These are phyloP conservation scores for Cylindrodendrum hubeiense DNA, from an alignment of 2,329 filamentous ascomycete species.

Conservation along the genomic window DNA sequence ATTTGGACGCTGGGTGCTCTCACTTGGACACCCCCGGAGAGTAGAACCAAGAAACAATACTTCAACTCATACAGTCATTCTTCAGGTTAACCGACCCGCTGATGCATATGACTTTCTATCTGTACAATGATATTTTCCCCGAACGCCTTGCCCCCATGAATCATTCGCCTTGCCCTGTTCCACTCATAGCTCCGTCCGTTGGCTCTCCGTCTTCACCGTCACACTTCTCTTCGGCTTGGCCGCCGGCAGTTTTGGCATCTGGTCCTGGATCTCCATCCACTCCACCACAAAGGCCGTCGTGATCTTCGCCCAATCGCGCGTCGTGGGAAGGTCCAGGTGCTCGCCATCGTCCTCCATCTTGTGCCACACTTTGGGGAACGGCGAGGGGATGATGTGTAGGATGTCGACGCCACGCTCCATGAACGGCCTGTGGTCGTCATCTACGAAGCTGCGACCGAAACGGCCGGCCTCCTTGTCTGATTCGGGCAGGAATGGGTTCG, in stretches of 20 bases:
- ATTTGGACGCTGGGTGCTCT: background rate
- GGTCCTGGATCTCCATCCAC: slow-evolving; percentile 82
- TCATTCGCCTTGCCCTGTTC: background rate
- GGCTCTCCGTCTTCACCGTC: slow-evolving; percentile 41
- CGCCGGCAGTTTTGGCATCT: slow-evolving; percentile 47
- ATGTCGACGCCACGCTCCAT: slow-evolving; percentile 87
- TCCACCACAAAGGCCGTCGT: slow-evolving; percentile 87
- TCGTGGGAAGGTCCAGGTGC: slow-evolving; percentile 83
- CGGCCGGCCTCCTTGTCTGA: slow-evolving; percentile 62
- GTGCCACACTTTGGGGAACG: slow-evolving; percentile 91
- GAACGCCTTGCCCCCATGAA: slow-evolving; percentile 35
- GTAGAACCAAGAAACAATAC: background rate
- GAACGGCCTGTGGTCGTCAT: slow-evolving; percentile 95
- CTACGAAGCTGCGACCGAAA: slow-evolving; percentile 68
- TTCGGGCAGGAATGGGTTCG: slow-evolving; percentile 73
- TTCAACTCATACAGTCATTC: background rate
- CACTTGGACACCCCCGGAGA: background rate
- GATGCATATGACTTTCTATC: slow-evolving; percentile 28
- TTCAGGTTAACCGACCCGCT: slow-evolving; percentile 10
- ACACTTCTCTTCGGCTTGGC: slow-evolving; percentile 43
- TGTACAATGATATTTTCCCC: slow-evolving; percentile 27
- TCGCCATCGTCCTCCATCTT: slow-evolving; percentile 84
- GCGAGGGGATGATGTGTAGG: slow-evolving; percentile 87
- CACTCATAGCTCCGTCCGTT: slow-evolving; percentile 50
- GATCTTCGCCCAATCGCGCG: slow-evolving; percentile 90